Percentiles rank a stretch among this genome's conserved stretches.
Conservation (phyloP, 164 flowering plant genomes). For the Saururus chinensis region DNA sequence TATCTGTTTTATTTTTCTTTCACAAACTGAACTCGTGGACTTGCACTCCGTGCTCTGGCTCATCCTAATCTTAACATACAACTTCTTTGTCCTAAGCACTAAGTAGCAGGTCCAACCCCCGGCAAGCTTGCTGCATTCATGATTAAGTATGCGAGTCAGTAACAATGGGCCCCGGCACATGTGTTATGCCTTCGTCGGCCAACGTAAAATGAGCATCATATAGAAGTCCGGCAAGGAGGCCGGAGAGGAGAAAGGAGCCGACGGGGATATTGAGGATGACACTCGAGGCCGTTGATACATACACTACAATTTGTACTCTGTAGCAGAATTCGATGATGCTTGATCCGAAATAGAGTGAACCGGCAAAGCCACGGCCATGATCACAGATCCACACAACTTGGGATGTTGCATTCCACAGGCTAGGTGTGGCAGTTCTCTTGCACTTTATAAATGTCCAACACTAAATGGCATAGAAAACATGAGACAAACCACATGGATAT, state of each 20-base stretch:
- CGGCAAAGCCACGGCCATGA: slow-evolving; percentile 67
- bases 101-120: slow-evolving; percentile 56
- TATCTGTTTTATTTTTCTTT: too few relatives aligned
- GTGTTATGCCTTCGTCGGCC: slow-evolving; percentile 56
- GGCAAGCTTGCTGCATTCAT: slow-evolving; percentile 55
- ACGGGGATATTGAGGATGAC: slow-evolving; percentile 79
- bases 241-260: slow-evolving; percentile 88
- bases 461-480: too few relatives aligned
- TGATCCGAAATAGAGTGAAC: slow-evolving; percentile 72
- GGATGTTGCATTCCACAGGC: slow-evolving; percentile 90
- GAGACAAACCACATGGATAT: too few relatives aligned
- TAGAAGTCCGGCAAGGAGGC: slow-evolving; percentile 66
- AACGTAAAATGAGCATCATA: slow-evolving; percentile 67
- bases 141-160: slow-evolving; percentile 54
- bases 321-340: slow-evolving; percentile 67
- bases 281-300: slow-evolving; percentile 84
- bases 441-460: not conserved
- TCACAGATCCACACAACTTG: slow-evolving; percentile 60
- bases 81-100: slow-evolving; percentile 37
- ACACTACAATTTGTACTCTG: slow-evolving; percentile 73
- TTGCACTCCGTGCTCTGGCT: too few relatives aligned
- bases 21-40: too few relatives aligned
- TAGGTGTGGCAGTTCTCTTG: slow-evolving; percentile 76
- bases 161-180: slow-evolving; percentile 75
- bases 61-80: slow-evolving; percentile 40